Evolutionary conservation across 768 basidiomycete species (phyloP).

Genomic region (Phanerochaete carnosa): DNA sequence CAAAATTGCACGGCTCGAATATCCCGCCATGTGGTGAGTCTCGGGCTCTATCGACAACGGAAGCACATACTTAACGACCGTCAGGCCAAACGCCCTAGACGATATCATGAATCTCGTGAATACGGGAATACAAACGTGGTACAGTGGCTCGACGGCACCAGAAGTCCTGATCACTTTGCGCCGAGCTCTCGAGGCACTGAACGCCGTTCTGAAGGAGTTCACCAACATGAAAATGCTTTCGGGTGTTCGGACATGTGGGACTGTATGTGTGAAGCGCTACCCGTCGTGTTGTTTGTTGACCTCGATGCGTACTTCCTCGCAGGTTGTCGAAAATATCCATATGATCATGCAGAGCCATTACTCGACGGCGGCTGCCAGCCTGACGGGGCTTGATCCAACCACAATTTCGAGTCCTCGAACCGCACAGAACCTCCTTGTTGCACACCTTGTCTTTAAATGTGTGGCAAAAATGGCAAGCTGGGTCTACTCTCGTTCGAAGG

Average conservation of each 20-base stretch:
- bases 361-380: slow-evolving; percentile 43
- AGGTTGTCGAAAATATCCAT: slow-evolving; percentile 58
- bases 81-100: slow-evolving; percentile 59
- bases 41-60: not conserved
- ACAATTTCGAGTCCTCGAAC: slow-evolving; percentile 37
- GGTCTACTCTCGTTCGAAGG: slow-evolving; percentile 52
- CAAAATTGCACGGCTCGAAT: slow-evolving; percentile 78
- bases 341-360: slow-evolving; percentile 60
- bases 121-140: slow-evolving; percentile 46
- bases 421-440: slow-evolving; percentile 47
- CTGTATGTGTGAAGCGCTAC: slow-evolving; percentile 36
- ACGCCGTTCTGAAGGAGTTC: slow-evolving; percentile 68
- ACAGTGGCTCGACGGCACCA: slow-evolving; percentile 33
- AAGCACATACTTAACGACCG: not conserved
- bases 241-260: slow-evolving; percentile 63
- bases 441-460: slow-evolving; percentile 74
- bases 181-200: slow-evolving; percentile 61
- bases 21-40: slow-evolving; percentile 64
- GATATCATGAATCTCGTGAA: slow-evolving; percentile 56
- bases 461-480: slow-evolving; percentile 67
- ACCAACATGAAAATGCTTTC: slow-evolving; percentile 65
- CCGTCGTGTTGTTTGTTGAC: slow-evolving; percentile 3
- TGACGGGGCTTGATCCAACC: slow-evolving; percentile 30
- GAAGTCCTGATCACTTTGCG: slow-evolving; percentile 48
- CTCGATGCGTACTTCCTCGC: not conserved